Evolutionary conservation across 352 stramenopile species (phyloP), one percentile per base, ranked within the genome.

Genomic region (Achlya hypogyna): DNA sequence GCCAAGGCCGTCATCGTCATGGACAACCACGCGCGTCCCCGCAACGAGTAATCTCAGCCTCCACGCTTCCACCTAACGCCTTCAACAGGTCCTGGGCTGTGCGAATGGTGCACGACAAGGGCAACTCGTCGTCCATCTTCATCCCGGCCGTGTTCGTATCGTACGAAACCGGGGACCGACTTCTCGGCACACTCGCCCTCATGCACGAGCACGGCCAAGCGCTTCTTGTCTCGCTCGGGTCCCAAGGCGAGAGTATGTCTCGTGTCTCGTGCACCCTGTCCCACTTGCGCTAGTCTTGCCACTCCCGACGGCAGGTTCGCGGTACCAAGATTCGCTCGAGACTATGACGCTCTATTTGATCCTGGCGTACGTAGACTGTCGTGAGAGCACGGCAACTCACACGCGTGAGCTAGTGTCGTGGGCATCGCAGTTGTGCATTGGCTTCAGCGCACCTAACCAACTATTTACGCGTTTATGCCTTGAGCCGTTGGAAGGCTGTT

Each of bases 1-100:
- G 54, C 54, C 23, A 64, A 64, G 27, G 54, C 54, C 10, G 54
- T 64, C 0, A 23, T 64, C 16, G 54, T 64, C 20, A 64, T 64
- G 54, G 54, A 64, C 54, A 51, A 34, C 35, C 22, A 51, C 14
- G 35, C 45, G 18, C 35, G 54, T 23, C 18, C 27, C 12, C 38
- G 38, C 38, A 45, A 45, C 38, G 38, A 45, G 38, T 45, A 42
- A 14, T 42, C 34, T n/a, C 34, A 42, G 6, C 34, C 6, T 42
- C 34, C 34, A 10, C 12, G 2, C 38, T 45, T 1, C 2, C 38
- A 45, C 38, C 34, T 14, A 42, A 16, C 14, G 6, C 38, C n/a
- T 9, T n/a, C 22, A 51, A 64, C 54, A 64, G 23, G 18, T 49
- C 54, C 22, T 64, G 54, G 54, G 32, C 47, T 2, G 22, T 64